phyloP scores from a whole-genome alignment of 2,329 filamentous ascomycete genomes.

The Ophiostoma fasciatum region DNA sequence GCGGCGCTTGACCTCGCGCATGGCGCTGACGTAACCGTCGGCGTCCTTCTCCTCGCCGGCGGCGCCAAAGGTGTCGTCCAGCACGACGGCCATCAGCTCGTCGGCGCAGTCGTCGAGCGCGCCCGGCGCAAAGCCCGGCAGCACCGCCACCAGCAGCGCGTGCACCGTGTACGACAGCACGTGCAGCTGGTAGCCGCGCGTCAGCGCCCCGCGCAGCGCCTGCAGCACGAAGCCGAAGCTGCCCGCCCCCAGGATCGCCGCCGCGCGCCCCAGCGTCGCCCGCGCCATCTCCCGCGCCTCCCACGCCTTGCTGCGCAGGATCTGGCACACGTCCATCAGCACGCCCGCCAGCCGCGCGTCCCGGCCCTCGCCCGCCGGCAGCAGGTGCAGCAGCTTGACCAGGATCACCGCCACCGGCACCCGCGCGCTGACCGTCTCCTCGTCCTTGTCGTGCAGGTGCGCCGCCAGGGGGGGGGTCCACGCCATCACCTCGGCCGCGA shows the following conservation, averaged over 20 bases:
- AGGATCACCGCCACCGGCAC: slow-evolving; percentile 81
- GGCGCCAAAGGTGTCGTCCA: slow-evolving; percentile 94
- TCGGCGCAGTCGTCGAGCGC: slow-evolving; percentile 79
- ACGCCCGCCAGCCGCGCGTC: slow-evolving; percentile 64
- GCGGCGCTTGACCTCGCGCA: slow-evolving; percentile 95
- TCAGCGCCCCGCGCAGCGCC: slow-evolving; percentile 70
- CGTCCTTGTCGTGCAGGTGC: slow-evolving; percentile 87
- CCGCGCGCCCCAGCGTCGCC: slow-evolving; percentile 74
- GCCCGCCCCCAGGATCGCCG: slow-evolving; percentile 60
- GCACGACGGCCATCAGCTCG: slow-evolving; percentile 67
- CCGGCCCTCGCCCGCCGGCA: slow-evolving; percentile 61
- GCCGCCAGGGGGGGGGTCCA: slow-evolving; percentile 68
- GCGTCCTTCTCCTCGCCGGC: slow-evolving; percentile 94
- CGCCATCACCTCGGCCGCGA: slow-evolving; percentile 56
- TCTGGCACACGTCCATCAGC: slow-evolving; percentile 83
- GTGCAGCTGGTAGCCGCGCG: slow-evolving; percentile 81
- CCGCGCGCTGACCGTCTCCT: slow-evolving; percentile 83
- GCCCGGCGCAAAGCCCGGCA: slow-evolving; percentile 60
- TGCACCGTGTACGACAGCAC: slow-evolving; percentile 92
- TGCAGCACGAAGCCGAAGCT: slow-evolving; percentile 91
- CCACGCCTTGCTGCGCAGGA: slow-evolving; percentile 75
- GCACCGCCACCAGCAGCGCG: slow-evolving; percentile 65
- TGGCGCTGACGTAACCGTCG: slow-evolving; percentile 84
- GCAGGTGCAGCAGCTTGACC: slow-evolving; percentile 70
- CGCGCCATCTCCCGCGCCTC: slow-evolving; percentile 84